phyloP scores from a whole-genome alignment of 169 alveolate genomes.

The Eimeria tenella region DNA sequence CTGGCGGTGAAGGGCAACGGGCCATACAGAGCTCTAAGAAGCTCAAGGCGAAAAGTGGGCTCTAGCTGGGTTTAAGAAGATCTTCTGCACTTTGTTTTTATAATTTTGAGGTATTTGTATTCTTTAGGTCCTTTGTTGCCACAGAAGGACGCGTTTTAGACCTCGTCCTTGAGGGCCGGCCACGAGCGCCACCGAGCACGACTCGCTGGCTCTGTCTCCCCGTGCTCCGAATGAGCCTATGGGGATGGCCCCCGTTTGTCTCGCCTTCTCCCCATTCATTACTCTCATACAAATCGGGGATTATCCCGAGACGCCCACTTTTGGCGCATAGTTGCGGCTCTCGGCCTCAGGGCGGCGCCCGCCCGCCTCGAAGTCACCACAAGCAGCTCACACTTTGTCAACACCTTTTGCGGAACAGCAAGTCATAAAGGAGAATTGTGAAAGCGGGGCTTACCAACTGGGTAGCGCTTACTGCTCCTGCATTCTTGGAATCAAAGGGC shows the following conservation, averaged over 20 bases:
- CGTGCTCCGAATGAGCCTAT: conserved; percentile 20
- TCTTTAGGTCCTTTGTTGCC: not conserved
- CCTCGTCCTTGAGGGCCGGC: conserved; percentile 36
- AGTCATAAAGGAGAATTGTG: too few species aligned
- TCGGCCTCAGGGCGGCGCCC: conserved; percentile 56
- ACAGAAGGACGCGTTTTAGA: conserved; percentile 35
- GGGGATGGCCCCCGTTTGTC: conserved; percentile 25
- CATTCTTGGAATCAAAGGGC: too few species aligned
- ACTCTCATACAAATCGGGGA: not conserved
- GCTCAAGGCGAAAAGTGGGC: not conserved
- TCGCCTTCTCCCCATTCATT: not conserved
- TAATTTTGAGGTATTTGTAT: not conserved
- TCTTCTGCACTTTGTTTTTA: conserved; percentile 36
- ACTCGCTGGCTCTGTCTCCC: conserved; percentile 69
- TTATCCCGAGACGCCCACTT: conserved; percentile 44
- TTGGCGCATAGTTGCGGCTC: conserved; percentile 5
- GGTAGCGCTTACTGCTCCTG: too few species aligned
- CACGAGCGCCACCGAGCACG: conserved; percentile 60
- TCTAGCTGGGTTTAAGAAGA: not conserved
- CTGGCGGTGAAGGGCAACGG: conserved; percentile 62
- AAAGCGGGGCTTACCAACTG: too few species aligned
- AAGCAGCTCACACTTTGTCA: not conserved
- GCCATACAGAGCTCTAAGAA: conserved; percentile 51
- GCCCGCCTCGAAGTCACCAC: conserved; percentile 39
- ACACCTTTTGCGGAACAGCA: too few species aligned